Conservation (phyloP, 495 filamentous ascomycete species). For the Aspergillus bertholletiae region DNA sequence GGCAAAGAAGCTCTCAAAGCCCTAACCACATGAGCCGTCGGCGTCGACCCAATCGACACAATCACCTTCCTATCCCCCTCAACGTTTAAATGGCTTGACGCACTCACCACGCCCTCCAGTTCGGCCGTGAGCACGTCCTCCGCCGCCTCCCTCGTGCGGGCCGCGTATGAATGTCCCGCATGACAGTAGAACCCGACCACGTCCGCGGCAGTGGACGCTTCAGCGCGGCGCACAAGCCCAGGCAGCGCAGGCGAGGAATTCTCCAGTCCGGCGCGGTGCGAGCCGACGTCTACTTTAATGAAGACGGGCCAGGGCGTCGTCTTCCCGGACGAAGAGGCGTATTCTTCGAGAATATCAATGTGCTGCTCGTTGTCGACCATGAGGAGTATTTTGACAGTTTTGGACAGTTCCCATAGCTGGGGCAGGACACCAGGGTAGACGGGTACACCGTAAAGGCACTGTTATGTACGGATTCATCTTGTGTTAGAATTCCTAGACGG, state of each 20-base stretch:
- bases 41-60: constrained; percentile 32
- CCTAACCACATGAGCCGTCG: constrained; percentile 31
- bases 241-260: constrained; percentile 13
- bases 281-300: constrained; percentile 28
- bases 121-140: constrained; percentile 9
- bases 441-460: constrained; percentile 33
- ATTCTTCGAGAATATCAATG: constrained; percentile 26
- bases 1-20: constrained; percentile 19
- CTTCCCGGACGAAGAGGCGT: background rate
- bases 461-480: constrained; percentile 1
- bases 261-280: constrained; percentile 19
- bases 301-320: constrained; percentile 24
- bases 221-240: constrained; percentile 13
- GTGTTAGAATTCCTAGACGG: background rate
- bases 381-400: constrained; percentile 23
- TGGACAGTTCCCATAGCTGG: constrained; percentile 20
- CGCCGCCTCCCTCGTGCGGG: constrained; percentile 11
- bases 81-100: constrained; percentile 11
- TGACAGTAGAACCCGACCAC: constrained; percentile 26
- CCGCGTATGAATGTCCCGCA: constrained; percentile 24
- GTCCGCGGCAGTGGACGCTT: constrained; percentile 14
- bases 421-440: constrained; percentile 27
- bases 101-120: constrained; percentile 16
- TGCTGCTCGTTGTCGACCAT: constrained; percentile 36
- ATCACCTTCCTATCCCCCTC: constrained; percentile 15